Evolutionary conservation across 208 protist species (phyloP).

Genomic region (Leishmania braziliensis): DNA sequence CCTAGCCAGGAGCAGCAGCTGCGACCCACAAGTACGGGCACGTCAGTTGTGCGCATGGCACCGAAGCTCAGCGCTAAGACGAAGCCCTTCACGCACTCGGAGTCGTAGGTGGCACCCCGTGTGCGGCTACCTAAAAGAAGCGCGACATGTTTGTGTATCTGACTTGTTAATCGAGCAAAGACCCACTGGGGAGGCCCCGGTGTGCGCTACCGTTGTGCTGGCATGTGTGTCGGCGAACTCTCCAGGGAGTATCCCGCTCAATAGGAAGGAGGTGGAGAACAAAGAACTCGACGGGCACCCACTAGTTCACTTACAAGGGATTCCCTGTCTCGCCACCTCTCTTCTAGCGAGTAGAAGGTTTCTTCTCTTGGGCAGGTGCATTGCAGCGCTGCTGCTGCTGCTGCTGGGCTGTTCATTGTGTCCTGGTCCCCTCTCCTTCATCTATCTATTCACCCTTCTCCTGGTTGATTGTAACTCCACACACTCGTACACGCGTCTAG

Average conservation of each 20-base stretch:
- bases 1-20: background rate
- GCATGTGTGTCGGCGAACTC: background rate
- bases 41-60: slow-evolving; percentile 74
- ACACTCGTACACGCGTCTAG: background rate
- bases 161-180: background rate
- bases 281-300: background rate
- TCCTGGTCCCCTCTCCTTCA: background rate
- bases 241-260: background rate
- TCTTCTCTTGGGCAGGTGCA: background rate
- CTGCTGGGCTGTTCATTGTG: background rate
- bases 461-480: no score
- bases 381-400: background rate
- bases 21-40: background rate
- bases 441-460: no score
- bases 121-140: background rate
- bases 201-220: background rate
- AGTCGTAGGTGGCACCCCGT: background rate
- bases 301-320: background rate
- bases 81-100: slow-evolving; percentile 7
- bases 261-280: background rate
- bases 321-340: background rate
- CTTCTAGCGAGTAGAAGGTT: background rate
- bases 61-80: slow-evolving; percentile 39
- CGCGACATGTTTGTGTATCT: background rate
- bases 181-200: background rate